Base-by-base conservation (phyloP, 495 filamentous ascomycete species). In the Rostrohypoxylon terebratum region DNA sequence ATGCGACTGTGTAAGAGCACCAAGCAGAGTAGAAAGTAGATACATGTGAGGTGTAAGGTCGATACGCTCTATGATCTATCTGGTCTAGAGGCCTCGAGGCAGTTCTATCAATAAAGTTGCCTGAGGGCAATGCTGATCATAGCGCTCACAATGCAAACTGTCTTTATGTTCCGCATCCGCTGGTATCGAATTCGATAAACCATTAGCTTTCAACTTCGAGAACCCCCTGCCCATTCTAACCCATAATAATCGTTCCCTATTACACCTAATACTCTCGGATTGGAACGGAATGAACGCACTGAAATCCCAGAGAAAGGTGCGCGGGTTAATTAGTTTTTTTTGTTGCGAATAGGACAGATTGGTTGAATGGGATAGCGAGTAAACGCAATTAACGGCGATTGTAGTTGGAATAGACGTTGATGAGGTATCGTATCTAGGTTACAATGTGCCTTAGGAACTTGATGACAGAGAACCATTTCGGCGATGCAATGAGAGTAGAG, bases 21-120 rank as follows among this genome's bases (percentile, higher is more conserved):
- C 40, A 23, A 11, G 28, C 18, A 38, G 23, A 34, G n/a, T 21
- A 36, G 11, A 60, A 16, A 51, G 36, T 51, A 25, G 10, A 34
- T 25, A 25, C 60, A 14, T 55, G 28, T 5, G 28, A 28, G 28
- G 6, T 28, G 21, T 61, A 34, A 50, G 42, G 31, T 66, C 36
- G 59, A 63, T 51, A 36, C n/a, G 51, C 18, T 70, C 21, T 63
- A 70, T 63, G 44, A 67, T 74, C 63, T 74, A 70, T 69, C 55
- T 69, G 42, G 61, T 62, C 71, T 73, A 69, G 53, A 44, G 54
- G 34, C 42, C 62, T 53, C 40, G 21, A 44, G 65, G 55, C 47
- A 61, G 16, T 55, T 66, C 54, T 57, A 45, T 45, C 25, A 55
- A 59, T 60, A 36, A 68, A 25, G 54, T 3, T 57, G 40, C 60